Percentiles rank a stretch among this genome's conserved stretches.
Evolutionary conservation across 108 stramenopile genomes (phyloP).

Genomic region (Poteriospumella lacustris): DNA sequence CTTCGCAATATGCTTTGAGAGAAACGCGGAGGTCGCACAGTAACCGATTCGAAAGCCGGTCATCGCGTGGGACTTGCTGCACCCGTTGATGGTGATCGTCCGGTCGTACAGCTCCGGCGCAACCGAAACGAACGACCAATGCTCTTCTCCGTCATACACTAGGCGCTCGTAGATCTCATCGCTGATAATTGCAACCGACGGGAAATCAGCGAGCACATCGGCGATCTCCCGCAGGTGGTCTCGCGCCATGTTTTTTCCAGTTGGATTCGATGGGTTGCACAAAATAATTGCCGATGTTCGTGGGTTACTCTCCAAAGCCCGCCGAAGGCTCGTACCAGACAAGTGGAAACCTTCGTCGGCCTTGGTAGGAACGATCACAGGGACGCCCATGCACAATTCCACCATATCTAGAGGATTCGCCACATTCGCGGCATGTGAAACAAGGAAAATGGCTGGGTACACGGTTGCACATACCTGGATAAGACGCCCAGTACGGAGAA

Average conservation of each 20-base stretch:
- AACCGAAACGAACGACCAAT: slow-evolving; percentile 53
- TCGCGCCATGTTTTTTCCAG: slow-evolving; percentile 45
- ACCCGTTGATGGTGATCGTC: slow-evolving; percentile 86
- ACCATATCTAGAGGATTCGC: slow-evolving; percentile 58
- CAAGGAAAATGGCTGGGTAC: neutral
- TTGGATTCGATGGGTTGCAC: slow-evolving; percentile 96
- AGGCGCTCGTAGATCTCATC: slow-evolving; percentile 97
- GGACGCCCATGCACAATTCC: slow-evolving; percentile 67
- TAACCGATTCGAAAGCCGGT: slow-evolving; percentile 90
- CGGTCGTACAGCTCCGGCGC: slow-evolving; percentile 68
- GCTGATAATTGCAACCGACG: slow-evolving; percentile 66
- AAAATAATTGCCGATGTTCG: slow-evolving; percentile 75
- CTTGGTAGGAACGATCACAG: slow-evolving; percentile 74
- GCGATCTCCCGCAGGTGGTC: neutral
- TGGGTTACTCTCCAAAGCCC: slow-evolving; percentile 54
- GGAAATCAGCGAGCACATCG: neutral
- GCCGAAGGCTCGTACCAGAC: slow-evolving; percentile 63
- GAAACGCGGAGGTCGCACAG: slow-evolving; percentile 30
- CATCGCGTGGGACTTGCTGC: slow-evolving; percentile 92
- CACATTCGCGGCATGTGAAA: no score
- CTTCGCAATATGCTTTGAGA: slow-evolving; percentile 49
- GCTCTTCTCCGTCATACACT: slow-evolving; percentile 65
- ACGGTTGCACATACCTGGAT: slow-evolving; percentile 57
- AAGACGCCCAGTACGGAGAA: slow-evolving; percentile 91
- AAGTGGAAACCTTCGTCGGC: slow-evolving; percentile 73